Evolutionary conservation across 2,329 filamentous ascomycete species (phyloP).

Genomic region (Aspergillus ustus): DNA sequence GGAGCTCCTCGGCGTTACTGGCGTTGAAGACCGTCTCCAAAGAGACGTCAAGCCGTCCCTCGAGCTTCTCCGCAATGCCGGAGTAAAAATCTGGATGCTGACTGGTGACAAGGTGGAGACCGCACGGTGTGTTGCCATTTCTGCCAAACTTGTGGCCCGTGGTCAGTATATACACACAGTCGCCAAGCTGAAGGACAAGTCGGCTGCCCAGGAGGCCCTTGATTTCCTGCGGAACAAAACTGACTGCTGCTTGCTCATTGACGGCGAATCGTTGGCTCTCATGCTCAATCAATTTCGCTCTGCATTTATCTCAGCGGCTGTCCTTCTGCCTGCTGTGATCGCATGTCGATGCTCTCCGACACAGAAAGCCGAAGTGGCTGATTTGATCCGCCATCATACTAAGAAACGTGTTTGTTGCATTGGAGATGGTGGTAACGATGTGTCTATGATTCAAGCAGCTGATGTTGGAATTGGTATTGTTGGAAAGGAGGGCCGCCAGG

Average conservation of each 20-base stretch:
- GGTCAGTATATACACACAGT: constrained; percentile 97
- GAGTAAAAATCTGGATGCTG: constrained; percentile 99
- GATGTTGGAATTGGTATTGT: constrained; percentile 98
- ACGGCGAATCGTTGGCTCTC: constrained; percentile 85
- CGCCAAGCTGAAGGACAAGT: constrained; percentile 79
- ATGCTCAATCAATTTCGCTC: constrained; percentile 81
- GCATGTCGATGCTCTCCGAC: constrained; percentile 96
- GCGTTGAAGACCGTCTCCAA: constrained; percentile 96
- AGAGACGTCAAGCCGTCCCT: constrained; percentile 93
- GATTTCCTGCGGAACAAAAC: constrained; percentile 85
- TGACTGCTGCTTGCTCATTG: constrained; percentile 88
- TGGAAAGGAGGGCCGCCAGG: constrained; percentile 95
- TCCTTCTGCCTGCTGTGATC: constrained; percentile 86
- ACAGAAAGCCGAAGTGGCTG: constrained; percentile 93
- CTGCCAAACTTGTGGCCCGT: constrained; percentile 87
- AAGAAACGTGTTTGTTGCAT: constrained; percentile 97
- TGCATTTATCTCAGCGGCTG: constrained; percentile 86
- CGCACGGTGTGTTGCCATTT: constrained; percentile 92
- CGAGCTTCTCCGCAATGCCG: constrained; percentile 92
- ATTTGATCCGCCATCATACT: constrained; percentile 86
- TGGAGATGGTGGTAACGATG: constrained; percentile 96
- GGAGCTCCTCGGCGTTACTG: constrained; percentile 94
- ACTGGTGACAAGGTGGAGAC: constrained; percentile 99
- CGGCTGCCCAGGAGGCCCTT: constrained; percentile 83
- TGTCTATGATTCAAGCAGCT: constrained; percentile 98